A percentile compares a stretch with the other conserved stretches of the same genome.
Evolutionary conservation across 768 basidiomycete species (phyloP).

Genomic region (Rhizopogon vesiculosus): DNA sequence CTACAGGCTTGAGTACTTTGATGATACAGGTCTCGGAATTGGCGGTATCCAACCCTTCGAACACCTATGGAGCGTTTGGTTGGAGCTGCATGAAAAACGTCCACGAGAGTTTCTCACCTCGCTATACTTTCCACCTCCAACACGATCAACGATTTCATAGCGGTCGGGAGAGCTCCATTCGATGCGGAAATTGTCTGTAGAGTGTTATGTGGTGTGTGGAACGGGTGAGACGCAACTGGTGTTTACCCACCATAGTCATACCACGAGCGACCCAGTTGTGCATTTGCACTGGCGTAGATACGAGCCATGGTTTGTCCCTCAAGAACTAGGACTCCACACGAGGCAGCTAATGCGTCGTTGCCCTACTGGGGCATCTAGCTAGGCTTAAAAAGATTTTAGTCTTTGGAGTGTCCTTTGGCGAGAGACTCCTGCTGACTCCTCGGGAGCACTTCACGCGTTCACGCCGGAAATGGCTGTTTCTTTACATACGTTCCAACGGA

Average conservation of each 20-base stretch:
- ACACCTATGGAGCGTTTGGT: slow-evolving; percentile 34
- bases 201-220: neutral
- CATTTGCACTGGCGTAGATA: slow-evolving; percentile 55
- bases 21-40: slow-evolving; percentile 53
- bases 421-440: too few species aligned
- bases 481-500: neutral
- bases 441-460: neutral
- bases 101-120: slow-evolving; percentile 35
- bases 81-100: neutral
- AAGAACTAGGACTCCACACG: slow-evolving; percentile 12
- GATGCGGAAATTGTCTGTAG: slow-evolving; percentile 50
- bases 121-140: slow-evolving; percentile 65
- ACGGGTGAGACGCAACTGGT: neutral
- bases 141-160: slow-evolving; percentile 59
- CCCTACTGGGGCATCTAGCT: slow-evolving; percentile 21
- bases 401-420: slow-evolving; percentile 13
- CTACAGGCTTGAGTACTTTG: slow-evolving; percentile 73
- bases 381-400: slow-evolving; percentile 11
- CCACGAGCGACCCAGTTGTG: slow-evolving; percentile 52
- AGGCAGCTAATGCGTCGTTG: slow-evolving; percentile 11
- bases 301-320: slow-evolving; percentile 34
- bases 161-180: slow-evolving; percentile 65
- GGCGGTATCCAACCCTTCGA: slow-evolving; percentile 55
- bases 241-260: slow-evolving; percentile 52
- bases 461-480: neutral